Percentiles rank a stretch among this genome's conserved stretches.
phyloP scores from a whole-genome alignment of 352 stramenopile genomes.

The Globisporangium megalacanthum region DNA sequence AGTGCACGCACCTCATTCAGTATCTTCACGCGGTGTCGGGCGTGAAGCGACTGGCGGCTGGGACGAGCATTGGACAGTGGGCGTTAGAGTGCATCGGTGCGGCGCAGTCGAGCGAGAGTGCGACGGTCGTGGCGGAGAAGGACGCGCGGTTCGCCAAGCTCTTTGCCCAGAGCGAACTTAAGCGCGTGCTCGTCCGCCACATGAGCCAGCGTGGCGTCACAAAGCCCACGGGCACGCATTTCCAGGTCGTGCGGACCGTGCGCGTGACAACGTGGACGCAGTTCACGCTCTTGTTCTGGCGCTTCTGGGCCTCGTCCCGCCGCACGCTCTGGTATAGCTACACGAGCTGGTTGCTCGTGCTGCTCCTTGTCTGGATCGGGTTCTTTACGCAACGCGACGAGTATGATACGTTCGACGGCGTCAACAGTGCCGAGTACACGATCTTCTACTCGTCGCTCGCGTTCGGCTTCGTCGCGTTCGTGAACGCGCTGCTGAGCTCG shows the following conservation, averaged over 20 bases:
- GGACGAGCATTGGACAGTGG: constrained; percentile 10
- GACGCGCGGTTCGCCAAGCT: constrained; percentile 18
- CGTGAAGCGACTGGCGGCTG: constrained; percentile 11
- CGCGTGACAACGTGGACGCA: constrained; percentile 7
- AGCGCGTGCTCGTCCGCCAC: constrained; percentile 12
- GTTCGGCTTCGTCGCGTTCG: constrained; percentile 45
- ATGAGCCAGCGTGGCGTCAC: constrained; percentile 10
- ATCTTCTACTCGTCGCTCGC: constrained; percentile 72
- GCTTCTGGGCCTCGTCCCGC: constrained; percentile 51
- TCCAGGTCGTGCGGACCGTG: constrained; percentile 5
- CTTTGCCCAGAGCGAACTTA: constrained; percentile 21
- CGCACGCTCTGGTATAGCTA: constrained; percentile 17
- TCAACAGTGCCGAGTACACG: constrained; percentile 32
- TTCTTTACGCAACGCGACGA: constrained; percentile 3
- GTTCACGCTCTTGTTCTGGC: constrained; percentile 29
- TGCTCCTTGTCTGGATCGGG: constrained; percentile 30
- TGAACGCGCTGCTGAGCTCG: constrained; percentile 52
- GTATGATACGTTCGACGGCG: constrained; percentile 20
- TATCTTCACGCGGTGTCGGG: constrained; percentile 11
- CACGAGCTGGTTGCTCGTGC: constrained; percentile 3
- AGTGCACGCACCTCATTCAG: constrained; percentile 13
- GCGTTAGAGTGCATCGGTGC: constrained; percentile 12
- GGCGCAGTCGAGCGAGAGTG: constrained; percentile 2
- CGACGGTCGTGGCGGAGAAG: constrained; percentile 4
- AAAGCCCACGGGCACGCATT: constrained; percentile 5